Conservation (phyloP, 1,284 basidiomycete species). For the Microbotryomycetes sp. region DNA sequence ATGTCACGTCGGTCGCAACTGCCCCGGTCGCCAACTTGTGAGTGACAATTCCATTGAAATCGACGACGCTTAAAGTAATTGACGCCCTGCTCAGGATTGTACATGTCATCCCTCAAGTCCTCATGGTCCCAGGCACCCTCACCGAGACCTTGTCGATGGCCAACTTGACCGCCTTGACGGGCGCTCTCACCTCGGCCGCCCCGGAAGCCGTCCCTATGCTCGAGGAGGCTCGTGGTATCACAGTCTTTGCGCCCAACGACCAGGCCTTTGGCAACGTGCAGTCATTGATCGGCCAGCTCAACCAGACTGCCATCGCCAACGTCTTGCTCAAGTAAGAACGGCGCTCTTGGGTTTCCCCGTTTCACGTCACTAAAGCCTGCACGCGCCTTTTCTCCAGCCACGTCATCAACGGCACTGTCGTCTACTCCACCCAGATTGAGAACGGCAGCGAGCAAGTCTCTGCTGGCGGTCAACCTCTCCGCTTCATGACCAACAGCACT, state of each 20-base stretch:
- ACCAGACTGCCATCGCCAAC: slow-evolving; percentile 14
- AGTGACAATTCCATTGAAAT: slow-evolving; percentile 32
- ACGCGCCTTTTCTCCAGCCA: slow-evolving; percentile 31
- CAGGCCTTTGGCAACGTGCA: slow-evolving; percentile 30
- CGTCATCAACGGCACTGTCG: slow-evolving; percentile 38
- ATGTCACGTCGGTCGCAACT: slow-evolving; percentile 10
- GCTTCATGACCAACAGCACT: slow-evolving; percentile 35
- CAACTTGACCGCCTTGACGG: slow-evolving; percentile 27
- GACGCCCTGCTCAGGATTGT: slow-evolving; percentile 33
- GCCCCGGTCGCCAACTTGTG: slow-evolving; percentile 15
- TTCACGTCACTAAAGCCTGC: no score
- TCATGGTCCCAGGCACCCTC: slow-evolving; percentile 28
- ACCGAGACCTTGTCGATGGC: slow-evolving; percentile 23
- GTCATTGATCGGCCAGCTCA: slow-evolving; percentile 13
- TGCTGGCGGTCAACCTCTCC: slow-evolving; percentile 39
- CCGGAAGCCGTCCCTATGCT: slow-evolving; percentile 28
- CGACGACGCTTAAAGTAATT: slow-evolving; percentile 18
- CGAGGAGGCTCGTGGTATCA: slow-evolving; percentile 34
- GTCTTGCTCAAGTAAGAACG: slow-evolving; percentile 34
- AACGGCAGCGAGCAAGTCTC: slow-evolving; percentile 35
- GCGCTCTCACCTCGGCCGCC: slow-evolving; percentile 22
- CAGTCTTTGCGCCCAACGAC: slow-evolving; percentile 40
- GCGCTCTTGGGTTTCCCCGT: no score
- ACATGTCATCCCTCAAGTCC: not conserved
- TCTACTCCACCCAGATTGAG: slow-evolving; percentile 37